Evolutionary conservation across 179 eudicot species (phyloP).

Genomic region (Beta lomatogona): DNA sequence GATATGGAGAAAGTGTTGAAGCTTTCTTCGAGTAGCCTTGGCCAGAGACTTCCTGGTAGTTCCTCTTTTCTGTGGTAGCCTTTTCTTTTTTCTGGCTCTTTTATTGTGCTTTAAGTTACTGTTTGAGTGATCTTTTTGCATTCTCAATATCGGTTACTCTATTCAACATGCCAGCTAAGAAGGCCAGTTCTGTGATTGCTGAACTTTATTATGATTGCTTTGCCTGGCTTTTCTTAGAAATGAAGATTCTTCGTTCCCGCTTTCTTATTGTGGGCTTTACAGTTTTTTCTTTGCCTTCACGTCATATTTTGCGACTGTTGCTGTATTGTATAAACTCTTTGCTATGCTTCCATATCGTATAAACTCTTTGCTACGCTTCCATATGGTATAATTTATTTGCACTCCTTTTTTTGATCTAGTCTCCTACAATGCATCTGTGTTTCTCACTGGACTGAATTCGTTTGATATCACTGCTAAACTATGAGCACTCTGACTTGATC

Average conservation of each 20-base stretch:
- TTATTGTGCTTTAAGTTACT: background rate
- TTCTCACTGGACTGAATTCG: background rate
- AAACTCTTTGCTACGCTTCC: background rate
- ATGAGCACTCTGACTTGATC: background rate
- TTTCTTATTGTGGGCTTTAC: background rate
- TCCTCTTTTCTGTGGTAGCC: slow-evolving; percentile 12
- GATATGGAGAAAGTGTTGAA: slow-evolving; percentile 72
- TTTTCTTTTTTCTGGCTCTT: background rate
- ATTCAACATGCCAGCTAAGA: background rate
- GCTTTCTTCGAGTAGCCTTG: slow-evolving; percentile 47
- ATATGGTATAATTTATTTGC: background rate
- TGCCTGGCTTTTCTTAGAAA: background rate
- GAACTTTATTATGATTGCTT: background rate
- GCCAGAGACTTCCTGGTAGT: slow-evolving; percentile 73
- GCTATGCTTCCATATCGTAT: background rate
- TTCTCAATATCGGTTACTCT: background rate
- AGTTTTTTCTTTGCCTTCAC: background rate
- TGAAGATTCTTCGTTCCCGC: background rate
- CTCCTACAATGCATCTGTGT: background rate
- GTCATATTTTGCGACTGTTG: too few species aligned
- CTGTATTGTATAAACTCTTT: background rate
- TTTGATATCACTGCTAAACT: background rate
- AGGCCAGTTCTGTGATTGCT: background rate
- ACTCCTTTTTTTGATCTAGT: background rate
- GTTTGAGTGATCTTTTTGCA: background rate